phyloP scores from a whole-genome alignment of 805 yeast species.

The Ogataea haglerorum region DNA sequence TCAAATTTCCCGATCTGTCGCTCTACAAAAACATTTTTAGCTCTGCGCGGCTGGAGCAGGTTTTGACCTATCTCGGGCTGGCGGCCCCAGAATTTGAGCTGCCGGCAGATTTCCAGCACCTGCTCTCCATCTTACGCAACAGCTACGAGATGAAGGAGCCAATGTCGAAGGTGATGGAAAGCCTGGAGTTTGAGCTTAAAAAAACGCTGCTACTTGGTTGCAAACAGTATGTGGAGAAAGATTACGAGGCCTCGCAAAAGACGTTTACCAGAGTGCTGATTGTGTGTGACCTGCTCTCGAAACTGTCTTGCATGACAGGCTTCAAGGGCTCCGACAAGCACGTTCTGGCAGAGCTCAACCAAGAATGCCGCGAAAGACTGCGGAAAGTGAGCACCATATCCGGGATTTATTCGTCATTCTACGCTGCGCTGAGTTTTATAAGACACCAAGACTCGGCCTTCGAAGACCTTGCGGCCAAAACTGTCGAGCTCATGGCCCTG shows the following conservation, averaged over 20 bases:
- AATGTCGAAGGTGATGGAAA: constrained; percentile 8
- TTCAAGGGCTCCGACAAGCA: constrained; percentile 13
- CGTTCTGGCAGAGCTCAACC: constrained; percentile 3
- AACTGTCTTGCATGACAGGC: constrained; percentile 13
- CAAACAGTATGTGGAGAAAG: constrained; percentile 4
- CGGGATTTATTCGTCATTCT: constrained; percentile 11
- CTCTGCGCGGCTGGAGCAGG: constrained; percentile 15
- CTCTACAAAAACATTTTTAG: constrained; percentile 9
- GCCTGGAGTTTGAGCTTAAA: constrained; percentile 12
- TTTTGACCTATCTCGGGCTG: constrained; percentile 9
- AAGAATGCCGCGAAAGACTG: constrained; percentile 3
- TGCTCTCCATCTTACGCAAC: constrained; percentile 5
- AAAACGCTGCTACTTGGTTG: constrained; percentile 8
- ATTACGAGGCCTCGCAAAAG: constrained; percentile 5
- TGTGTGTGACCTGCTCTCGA: constrained; percentile 11
- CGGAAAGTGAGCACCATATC: constrained; percentile 5
- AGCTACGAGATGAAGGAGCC: constrained; percentile 3
- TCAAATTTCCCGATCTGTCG: constrained; percentile 11
- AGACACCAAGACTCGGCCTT: constrained; percentile 2
- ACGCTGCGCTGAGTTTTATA: constrained; percentile 7
- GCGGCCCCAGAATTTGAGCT: constrained; percentile 4
- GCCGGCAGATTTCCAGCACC: constrained; percentile 9
- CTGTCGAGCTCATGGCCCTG: constrained; percentile 10
- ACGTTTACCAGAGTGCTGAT: constrained; percentile 4
- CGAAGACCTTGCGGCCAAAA: neutral